These are phyloP conservation scores for Tetrapisispora pingtungensis DNA, from an alignment of 805 yeast genomes.

Conservation along the genomic window DNA sequence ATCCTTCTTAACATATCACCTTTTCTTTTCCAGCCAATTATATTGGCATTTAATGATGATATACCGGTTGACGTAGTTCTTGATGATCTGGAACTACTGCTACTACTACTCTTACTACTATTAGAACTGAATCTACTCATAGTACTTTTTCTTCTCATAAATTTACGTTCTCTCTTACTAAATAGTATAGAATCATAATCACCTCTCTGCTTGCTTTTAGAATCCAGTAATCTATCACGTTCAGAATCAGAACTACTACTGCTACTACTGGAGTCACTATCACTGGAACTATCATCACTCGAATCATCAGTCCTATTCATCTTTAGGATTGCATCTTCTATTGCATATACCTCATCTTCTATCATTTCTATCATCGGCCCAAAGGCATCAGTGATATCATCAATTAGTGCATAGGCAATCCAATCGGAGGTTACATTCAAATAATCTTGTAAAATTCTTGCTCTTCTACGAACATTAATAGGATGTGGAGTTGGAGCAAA, in stretches of 20 bases:
- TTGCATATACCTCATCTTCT: conserved; percentile 88
- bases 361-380: conserved; percentile 94
- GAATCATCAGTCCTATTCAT: conserved; percentile 64
- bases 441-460: conserved; percentile 77
- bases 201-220: neutral
- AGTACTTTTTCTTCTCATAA: conserved; percentile 2
- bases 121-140: conserved; percentile 1
- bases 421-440: conserved; percentile 88
- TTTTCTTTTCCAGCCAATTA: conserved; percentile 75
- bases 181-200: conserved; percentile 2
- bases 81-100: conserved; percentile 8
- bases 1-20: conserved; percentile 93
- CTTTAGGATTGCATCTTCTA: conserved; percentile 80
- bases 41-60: conserved; percentile 31
- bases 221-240: neutral
- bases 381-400: conserved; percentile 94
- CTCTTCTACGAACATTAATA: conserved; percentile 87
- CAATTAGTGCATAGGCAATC: conserved; percentile 94
- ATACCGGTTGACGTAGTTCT: conserved; percentile 26
- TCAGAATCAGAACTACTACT: conserved; percentile 7
- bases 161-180: neutral
- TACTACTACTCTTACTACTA: neutral
- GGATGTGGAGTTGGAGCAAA: conserved; percentile 95
- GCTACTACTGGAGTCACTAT: conserved; percentile 9
- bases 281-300: conserved; percentile 29